phyloP scores from a whole-genome alignment of 2,329 filamentous ascomycete species.

The Calonectria leucothoes region DNA sequence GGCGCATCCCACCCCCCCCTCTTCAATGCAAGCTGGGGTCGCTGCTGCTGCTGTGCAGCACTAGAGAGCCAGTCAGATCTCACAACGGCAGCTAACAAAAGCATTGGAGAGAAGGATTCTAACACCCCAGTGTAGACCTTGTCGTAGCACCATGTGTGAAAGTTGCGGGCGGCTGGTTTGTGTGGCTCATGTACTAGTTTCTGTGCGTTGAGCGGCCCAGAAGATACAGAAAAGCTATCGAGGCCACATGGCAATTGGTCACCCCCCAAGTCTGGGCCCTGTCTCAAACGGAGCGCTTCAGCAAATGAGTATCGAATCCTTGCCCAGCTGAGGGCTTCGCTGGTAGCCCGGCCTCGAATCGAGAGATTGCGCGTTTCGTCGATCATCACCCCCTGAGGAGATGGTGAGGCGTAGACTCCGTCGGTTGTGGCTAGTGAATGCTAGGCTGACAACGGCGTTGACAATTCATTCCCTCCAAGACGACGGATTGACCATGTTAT shows the following conservation, averaged over 20 bases:
- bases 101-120: background rate
- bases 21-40: slow-evolving; percentile 16
- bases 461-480: background rate
- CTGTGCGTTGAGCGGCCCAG: slow-evolving; percentile 27
- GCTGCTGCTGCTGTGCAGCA: background rate
- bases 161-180: background rate
- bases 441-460: slow-evolving; percentile 24
- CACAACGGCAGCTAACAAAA: background rate
- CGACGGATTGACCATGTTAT: background rate
- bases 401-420: slow-evolving; percentile 35
- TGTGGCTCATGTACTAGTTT: slow-evolving; percentile 35
- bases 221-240: slow-evolving; percentile 1
- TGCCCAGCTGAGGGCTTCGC: slow-evolving; percentile 34
- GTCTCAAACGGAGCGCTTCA: slow-evolving; percentile 37
- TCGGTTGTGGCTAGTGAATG: slow-evolving; percentile 39
- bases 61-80: slow-evolving; percentile 30
- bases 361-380: slow-evolving; percentile 22
- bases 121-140: background rate
- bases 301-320: slow-evolving; percentile 22
- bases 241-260: slow-evolving; percentile 30
- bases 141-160: background rate
- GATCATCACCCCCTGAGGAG: slow-evolving; percentile 23
- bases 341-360: background rate
- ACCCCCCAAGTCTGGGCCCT: slow-evolving; percentile 19
- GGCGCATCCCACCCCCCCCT: slow-evolving; percentile 34